Evolutionary conservation across 768 basidiomycete genomes (phyloP), one percentile per base, ranked within the genome.

Genomic region (Gyrodon lividus): DNA sequence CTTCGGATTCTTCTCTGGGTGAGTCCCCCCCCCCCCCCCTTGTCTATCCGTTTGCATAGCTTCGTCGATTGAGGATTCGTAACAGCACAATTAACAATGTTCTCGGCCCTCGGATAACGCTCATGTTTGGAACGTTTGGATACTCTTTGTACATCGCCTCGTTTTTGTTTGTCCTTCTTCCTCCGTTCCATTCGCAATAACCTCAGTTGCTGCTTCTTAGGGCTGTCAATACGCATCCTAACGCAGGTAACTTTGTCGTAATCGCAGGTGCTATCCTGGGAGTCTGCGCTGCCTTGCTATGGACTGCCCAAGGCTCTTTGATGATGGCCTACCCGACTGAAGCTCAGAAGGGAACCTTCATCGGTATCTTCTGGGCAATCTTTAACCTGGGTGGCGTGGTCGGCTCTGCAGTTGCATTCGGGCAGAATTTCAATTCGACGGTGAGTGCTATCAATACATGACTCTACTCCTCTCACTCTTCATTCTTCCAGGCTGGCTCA

Each of bases 321-420:
- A 81, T 82, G 80, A 75, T 81, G 77, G 68, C 74, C 6, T 79
- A 81, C 52, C 80, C 81, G 4, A 70, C 77, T 2, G 81, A 82
- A 55, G 77, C 79, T 46, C 76, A 81, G 59, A 82, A 82, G 58
- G 81, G 81, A 13, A 68, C 67, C 52, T 72, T 72, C 16, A 80
- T 82, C 52, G 71, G 70, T 28, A 55, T 82, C 43, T 82, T 82
- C 66, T 81, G 81, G 81, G 72, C 79, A 35, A 87, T 92, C 56
- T 91, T 93, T 73, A 90, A 90, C 58, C 53, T 90, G 26, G 89
- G 89, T 31, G 84, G 83, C 41, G 86, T 92, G 39, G 82, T 92
- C 41, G 89, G 90, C 20, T 79, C 89, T 17, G 74, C 86, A 12
- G 86, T 92, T 24, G 81, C 88, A 9, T 75, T 92, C 39, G 91